Base-by-base conservation (phyloP, 1,139 yeast genomes). In the Williopsis jadinii region DNA sequence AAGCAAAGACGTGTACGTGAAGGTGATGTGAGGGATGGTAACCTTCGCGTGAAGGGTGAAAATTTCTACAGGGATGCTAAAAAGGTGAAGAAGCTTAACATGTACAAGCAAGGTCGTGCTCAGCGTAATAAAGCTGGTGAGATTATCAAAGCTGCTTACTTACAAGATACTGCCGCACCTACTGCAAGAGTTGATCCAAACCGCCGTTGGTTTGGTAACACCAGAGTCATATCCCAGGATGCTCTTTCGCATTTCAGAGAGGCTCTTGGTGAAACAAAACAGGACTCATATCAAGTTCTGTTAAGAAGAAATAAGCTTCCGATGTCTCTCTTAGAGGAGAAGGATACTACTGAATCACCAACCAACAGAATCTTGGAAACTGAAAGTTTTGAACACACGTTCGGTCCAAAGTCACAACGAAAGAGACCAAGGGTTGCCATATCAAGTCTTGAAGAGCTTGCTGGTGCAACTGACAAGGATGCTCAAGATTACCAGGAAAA, bases 151-250 rank as follows among this genome's bases (percentile, higher is more conserved):
- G 96, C 95, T 36, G 97, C 97, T 14, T 82, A 79, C 32, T 75
- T 90, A 47, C 98, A 92, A 62, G 82, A 86, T 51, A 80, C 88
- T 3, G 94, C 88, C 50, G 73, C 86, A 30, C 97, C 97, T 14
- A 78, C 73, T 49, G 98, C 97, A 1, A 73, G 98, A 51, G 95
- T 92, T 36, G 96, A 87, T 59, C 98, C 98, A 5, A 90, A 92
- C 62, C 77, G 95, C 61, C 79, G 92, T 58, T 92, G 98, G 98
- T 94, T 92, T 60, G 97, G 97, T 41, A 92, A 88, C 64, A 88
- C 98, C 27, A 77, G 98, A 58, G 98, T 92, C 36, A 92, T 92
- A 58, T 92, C 97, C 2, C 98, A 92, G 61, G 97, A 94, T 68
- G 96, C 98, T 1, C 70, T 92, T 58, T 71, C 84, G 34, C 97